Evolutionary conservation across 2,329 filamentous ascomycete genomes (phyloP).

Genomic region (Madurella fahalii): DNA sequence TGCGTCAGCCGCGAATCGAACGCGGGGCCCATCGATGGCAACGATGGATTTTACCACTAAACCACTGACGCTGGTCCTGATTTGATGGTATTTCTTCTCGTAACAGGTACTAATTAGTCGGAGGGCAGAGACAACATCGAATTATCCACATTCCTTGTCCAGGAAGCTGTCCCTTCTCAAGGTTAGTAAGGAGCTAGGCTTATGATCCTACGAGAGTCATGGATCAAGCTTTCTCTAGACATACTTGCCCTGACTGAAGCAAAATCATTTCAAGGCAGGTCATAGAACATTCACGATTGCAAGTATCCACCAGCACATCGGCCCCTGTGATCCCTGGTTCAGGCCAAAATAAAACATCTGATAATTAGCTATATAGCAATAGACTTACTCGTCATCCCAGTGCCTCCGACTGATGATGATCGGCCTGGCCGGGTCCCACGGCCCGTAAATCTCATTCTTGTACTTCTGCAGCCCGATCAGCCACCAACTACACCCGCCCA

Average conservation of each 20-base stretch:
- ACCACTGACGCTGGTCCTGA: conserved; percentile 36
- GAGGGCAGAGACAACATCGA: too few species aligned
- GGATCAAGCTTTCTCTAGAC: too few species aligned
- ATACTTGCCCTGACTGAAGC: too few species aligned
- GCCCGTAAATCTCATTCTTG: conserved; percentile 97
- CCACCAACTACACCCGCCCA: conserved; percentile 98
- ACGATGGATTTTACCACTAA: conserved; percentile 53
- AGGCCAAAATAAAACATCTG: not conserved
- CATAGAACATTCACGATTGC: too few species aligned
- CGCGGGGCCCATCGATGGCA: conserved; percentile 46
- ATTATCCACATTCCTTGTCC: too few species aligned
- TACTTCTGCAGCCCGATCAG: conserved; percentile 95
- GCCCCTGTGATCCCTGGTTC: not conserved
- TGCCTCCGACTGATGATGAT: conserved; percentile 67
- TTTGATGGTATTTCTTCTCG: not conserved
- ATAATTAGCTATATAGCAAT: not conserved
- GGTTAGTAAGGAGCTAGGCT: too few species aligned
- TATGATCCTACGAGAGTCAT: too few species aligned
- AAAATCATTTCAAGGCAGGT: too few species aligned
- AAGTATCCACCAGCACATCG: too few species aligned
- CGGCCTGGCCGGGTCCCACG: conserved; percentile 93
- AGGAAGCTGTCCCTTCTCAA: too few species aligned
- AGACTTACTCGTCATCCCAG: conserved; percentile 43
- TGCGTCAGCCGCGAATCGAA: conserved; percentile 28
- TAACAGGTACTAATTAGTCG: not conserved